Conservation (phyloP, 2,329 filamentous ascomycete species). For the Xylaria sp. region DNA sequence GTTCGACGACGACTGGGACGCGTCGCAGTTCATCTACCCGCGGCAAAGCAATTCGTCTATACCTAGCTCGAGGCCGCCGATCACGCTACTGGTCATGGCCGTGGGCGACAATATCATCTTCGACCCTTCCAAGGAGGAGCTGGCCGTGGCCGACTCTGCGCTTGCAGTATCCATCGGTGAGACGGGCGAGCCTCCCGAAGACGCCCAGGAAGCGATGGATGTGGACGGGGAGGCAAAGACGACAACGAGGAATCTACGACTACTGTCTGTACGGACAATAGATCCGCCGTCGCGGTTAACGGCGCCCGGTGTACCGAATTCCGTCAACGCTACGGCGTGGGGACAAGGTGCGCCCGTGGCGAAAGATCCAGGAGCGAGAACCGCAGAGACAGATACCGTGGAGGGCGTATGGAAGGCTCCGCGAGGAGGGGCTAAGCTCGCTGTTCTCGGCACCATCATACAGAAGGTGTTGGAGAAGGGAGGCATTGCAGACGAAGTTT, state of each 20-base stretch:
- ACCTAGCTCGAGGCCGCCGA: conserved; percentile 64
- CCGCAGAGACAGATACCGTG: conserved; percentile 56
- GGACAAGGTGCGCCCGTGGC: conserved; percentile 40
- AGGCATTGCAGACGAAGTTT: conserved; percentile 83
- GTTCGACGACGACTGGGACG: conserved; percentile 98
- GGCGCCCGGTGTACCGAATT: conserved; percentile 69
- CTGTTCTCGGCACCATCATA: conserved; percentile 72
- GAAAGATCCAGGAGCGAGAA: conserved; percentile 45
- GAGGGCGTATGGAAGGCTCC: conserved; percentile 87
- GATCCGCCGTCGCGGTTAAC: conserved; percentile 76
- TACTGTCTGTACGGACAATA: conserved; percentile 72
- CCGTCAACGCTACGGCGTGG: conserved; percentile 59
- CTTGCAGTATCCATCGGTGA: conserved; percentile 80
- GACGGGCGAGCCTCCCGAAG: conserved; percentile 29
- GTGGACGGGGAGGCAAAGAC: conserved; percentile 28
- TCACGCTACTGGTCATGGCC: conserved; percentile 87
- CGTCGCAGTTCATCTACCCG: conserved; percentile 76
- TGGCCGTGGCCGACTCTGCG: conserved; percentile 88
- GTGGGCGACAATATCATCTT: conserved; percentile 90
- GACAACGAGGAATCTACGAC: conserved; percentile 50
- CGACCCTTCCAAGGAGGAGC: conserved; percentile 87
- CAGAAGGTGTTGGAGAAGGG: conserved; percentile 74
- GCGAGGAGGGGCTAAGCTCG: conserved; percentile 78
- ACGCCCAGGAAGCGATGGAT: conserved; percentile 35
- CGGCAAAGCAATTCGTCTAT: conserved; percentile 37